phyloP scores from a whole-genome alignment of 2,329 filamentous ascomycete genomes.

The Sordariomycetes sp. region DNA sequence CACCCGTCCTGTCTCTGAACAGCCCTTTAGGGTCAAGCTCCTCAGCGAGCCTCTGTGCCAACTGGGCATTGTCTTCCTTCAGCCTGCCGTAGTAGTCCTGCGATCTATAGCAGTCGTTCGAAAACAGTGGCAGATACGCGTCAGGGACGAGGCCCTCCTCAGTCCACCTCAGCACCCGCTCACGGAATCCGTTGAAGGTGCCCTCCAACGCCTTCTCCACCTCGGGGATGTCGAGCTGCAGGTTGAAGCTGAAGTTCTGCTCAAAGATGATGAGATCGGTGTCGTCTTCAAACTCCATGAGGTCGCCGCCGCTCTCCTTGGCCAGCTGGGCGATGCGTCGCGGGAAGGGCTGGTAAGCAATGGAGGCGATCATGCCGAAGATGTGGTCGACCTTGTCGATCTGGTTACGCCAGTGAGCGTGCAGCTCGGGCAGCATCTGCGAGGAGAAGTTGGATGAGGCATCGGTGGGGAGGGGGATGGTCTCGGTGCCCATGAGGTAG shows the following conservation, averaged over 20 bases:
- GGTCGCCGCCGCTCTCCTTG: constrained; percentile 21
- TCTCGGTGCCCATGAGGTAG: constrained; percentile 25
- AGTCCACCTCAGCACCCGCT: constrained; percentile 13
- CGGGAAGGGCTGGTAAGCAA: constrained; percentile 29
- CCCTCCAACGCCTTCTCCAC: constrained; percentile 3
- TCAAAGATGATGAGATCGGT: constrained; percentile 31
- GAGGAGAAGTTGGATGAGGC: constrained; percentile 16
- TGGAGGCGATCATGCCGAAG: constrained; percentile 14
- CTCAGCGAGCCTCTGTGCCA: constrained; percentile 22
- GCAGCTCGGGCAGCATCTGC: constrained; percentile 7
- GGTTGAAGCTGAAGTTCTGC: constrained; percentile 29
- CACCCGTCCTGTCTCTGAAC: constrained; percentile 26
- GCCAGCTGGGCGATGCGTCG: constrained; percentile 21
- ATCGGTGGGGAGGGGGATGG: constrained; percentile 19
- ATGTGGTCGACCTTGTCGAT: not conserved
- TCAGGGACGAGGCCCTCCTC: constrained; percentile 21
- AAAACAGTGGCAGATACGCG: constrained; percentile 29
- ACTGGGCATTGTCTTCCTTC: constrained; percentile 18
- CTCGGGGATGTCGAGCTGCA: constrained; percentile 13
- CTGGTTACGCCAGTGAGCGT: constrained; percentile 19
- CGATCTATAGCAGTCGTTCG: constrained; percentile 30
- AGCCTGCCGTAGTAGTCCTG: constrained; percentile 33
- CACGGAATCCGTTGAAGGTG: constrained; percentile 5
- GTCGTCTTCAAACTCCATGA: constrained; percentile 27
- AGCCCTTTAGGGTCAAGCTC: constrained; percentile 27